These are phyloP conservation scores for Hirsutella minnesotensis DNA, from an alignment of 2,329 filamentous ascomycete species.

Conservation along the genomic window DNA sequence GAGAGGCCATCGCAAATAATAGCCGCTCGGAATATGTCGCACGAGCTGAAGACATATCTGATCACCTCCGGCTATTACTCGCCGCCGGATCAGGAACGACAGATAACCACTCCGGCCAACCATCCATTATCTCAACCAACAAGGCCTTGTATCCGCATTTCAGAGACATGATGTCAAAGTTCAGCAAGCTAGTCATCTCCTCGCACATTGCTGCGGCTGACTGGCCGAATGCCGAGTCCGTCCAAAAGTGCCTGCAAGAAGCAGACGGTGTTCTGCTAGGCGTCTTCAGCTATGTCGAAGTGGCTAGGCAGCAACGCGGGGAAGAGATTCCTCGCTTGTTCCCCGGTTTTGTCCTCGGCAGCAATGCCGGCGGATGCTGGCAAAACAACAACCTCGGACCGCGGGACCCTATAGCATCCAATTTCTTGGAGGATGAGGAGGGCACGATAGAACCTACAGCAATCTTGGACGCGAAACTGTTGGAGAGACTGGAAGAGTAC, in stretches of 20 bases:
- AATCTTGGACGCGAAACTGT: slow-evolving; percentile 60
- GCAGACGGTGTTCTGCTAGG: slow-evolving; percentile 92
- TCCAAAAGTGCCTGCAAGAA: slow-evolving; percentile 90
- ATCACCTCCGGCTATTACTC: slow-evolving; percentile 85
- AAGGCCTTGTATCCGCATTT: slow-evolving; percentile 96
- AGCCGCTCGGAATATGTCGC: slow-evolving; percentile 85
- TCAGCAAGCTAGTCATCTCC: slow-evolving; percentile 96
- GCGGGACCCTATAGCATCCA: slow-evolving; percentile 63
- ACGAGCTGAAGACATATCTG: slow-evolving; percentile 94
- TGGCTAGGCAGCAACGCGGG: slow-evolving; percentile 83
- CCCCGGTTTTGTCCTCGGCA: slow-evolving; percentile 86
- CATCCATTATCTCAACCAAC: slow-evolving; percentile 98
- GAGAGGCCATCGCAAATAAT: slow-evolving; percentile 74
- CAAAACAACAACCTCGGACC: slow-evolving; percentile 56
- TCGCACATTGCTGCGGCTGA: slow-evolving; percentile 96
- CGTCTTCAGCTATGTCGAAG: slow-evolving; percentile 92
- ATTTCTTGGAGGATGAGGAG: slow-evolving; percentile 79
- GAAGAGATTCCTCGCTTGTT: slow-evolving; percentile 88
- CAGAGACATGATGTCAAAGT: slow-evolving; percentile 98
- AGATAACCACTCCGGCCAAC: slow-evolving; percentile 96
- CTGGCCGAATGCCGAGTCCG: slow-evolving; percentile 87
- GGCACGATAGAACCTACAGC: slow-evolving; percentile 58
- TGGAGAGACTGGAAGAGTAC: slow-evolving; percentile 76
- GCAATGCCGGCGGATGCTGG: slow-evolving; percentile 77
- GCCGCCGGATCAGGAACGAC: slow-evolving; percentile 93